Conservation (phyloP, 2,329 filamentous ascomycete genomes). For the Salinomyces thailandicus region DNA sequence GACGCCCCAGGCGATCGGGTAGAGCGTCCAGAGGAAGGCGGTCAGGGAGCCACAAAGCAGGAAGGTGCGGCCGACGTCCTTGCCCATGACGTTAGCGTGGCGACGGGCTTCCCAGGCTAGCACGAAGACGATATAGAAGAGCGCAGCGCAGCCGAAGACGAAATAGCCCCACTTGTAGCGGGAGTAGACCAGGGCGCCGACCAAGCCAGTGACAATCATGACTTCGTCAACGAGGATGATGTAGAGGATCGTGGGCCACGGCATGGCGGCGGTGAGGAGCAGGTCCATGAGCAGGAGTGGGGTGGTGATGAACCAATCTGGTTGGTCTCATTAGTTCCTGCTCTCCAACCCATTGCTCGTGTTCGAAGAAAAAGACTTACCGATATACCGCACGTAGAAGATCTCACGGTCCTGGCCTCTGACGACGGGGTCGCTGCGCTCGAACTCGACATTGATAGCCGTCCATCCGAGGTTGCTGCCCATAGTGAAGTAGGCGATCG, state of each 20-base stretch:
- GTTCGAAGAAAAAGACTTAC: neutral
- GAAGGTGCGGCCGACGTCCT: slow-evolving; percentile 45
- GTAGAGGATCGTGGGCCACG: slow-evolving; percentile 53
- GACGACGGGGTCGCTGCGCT: slow-evolving; percentile 34
- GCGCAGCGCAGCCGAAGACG: slow-evolving; percentile 41
- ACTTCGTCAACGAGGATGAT: slow-evolving; percentile 53
- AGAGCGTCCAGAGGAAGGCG: slow-evolving; percentile 53
- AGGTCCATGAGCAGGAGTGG: slow-evolving; percentile 53
- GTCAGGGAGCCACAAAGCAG: slow-evolving; percentile 48
- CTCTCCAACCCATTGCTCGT: too few species aligned
- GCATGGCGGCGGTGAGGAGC: slow-evolving; percentile 53
- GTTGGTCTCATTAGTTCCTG: too few species aligned
- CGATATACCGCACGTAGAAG: slow-evolving; percentile 41
- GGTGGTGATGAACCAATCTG: slow-evolving; percentile 44
- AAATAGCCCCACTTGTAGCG: slow-evolving; percentile 62
- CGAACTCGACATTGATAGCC: slow-evolving; percentile 53
- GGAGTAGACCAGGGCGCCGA: slow-evolving; percentile 52
- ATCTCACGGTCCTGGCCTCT: slow-evolving; percentile 48
- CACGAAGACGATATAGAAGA: slow-evolving; percentile 49
- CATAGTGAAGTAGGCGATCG: slow-evolving; percentile 57
- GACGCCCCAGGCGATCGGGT: slow-evolving; percentile 54
- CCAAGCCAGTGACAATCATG: slow-evolving; percentile 57
- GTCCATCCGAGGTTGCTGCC: slow-evolving; percentile 55
- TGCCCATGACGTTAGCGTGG: slow-evolving; percentile 46
- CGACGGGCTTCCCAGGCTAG: slow-evolving; percentile 47